These are phyloP conservation scores for Diplodia mutila DNA, from an alignment of 2,329 filamentous ascomycete species.

Conservation along the genomic window DNA sequence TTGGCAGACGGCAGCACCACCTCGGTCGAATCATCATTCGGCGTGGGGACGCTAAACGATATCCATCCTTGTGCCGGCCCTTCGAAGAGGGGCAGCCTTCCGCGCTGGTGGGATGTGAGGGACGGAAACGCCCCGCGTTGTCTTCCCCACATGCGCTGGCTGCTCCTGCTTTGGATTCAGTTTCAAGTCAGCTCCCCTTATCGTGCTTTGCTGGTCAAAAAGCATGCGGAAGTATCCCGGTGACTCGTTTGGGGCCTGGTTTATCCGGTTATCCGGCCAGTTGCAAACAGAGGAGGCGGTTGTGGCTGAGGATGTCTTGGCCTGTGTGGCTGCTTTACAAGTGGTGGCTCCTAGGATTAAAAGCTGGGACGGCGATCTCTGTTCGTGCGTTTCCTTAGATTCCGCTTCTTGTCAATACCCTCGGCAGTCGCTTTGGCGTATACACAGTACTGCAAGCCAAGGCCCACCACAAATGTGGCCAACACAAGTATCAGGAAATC, in stretches of 20 bases:
- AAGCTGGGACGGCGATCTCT: background rate
- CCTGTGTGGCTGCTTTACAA: background rate
- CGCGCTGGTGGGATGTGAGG: background rate
- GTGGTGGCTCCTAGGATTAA: background rate
- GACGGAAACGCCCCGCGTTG: conserved; percentile 15
- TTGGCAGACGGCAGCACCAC: background rate
- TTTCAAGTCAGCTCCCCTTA: background rate
- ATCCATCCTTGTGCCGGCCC: background rate
- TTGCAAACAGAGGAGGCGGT: background rate
- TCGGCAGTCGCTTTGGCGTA: conserved; percentile 5
- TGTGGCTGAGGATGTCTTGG: background rate
- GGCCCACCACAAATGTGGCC: background rate
- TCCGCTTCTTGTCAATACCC: background rate
- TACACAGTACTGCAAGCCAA: background rate
- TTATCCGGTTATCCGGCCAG: background rate
- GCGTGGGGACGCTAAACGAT: background rate
- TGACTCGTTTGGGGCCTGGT: background rate
- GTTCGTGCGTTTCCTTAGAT: conserved; percentile 1
- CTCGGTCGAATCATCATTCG: background rate
- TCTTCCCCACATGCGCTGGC: background rate
- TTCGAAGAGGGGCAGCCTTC: background rate
- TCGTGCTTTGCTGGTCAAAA: background rate
- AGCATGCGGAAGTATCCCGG: background rate
- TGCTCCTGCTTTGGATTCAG: background rate
- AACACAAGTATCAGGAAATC: background rate